Evolutionary conservation across 768 basidiomycete genomes (phyloP).

Genomic region (Russula ochroleuca): DNA sequence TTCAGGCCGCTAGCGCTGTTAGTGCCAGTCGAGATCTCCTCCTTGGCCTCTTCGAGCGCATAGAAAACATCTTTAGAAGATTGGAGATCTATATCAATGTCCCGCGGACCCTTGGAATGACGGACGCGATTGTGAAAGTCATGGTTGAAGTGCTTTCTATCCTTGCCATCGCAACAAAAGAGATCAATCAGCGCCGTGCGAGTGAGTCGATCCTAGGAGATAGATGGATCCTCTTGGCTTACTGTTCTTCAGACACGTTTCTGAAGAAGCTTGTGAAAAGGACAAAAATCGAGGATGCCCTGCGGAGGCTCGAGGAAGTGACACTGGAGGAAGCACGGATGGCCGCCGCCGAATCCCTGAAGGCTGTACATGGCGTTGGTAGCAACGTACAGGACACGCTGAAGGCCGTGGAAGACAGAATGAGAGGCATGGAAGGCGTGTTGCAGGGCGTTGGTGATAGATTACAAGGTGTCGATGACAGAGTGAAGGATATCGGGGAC

Average conservation of each 20-base stretch:
- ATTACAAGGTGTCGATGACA: too few species aligned
- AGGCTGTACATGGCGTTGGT: not conserved
- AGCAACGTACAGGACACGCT: too few species aligned
- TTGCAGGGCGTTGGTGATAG: too few species aligned
- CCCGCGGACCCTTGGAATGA: not conserved
- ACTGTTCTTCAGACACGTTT: not conserved
- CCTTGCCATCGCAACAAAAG: slow-evolving; percentile 4
- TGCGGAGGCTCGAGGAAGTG: not conserved
- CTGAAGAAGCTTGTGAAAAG: not conserved
- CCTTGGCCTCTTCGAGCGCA: not conserved
- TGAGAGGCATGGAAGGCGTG: too few species aligned
- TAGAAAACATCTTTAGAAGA: not conserved
- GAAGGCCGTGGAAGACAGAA: too few species aligned
- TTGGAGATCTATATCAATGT: not conserved
- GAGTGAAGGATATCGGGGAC: too few species aligned
- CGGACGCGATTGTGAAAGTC: not conserved
- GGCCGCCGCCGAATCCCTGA: not conserved
- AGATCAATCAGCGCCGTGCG: not conserved
- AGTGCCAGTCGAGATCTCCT: not conserved
- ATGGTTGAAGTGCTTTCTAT: slow-evolving; percentile 10
- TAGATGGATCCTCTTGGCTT: not conserved
- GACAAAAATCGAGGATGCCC: not conserved
- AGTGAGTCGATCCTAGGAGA: not conserved
- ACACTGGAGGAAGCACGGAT: not conserved
- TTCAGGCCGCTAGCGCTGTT: not conserved